Evolutionary conservation across 2,329 filamentous ascomycete species (phyloP).

Genomic region (Xylariaceae sp.): DNA sequence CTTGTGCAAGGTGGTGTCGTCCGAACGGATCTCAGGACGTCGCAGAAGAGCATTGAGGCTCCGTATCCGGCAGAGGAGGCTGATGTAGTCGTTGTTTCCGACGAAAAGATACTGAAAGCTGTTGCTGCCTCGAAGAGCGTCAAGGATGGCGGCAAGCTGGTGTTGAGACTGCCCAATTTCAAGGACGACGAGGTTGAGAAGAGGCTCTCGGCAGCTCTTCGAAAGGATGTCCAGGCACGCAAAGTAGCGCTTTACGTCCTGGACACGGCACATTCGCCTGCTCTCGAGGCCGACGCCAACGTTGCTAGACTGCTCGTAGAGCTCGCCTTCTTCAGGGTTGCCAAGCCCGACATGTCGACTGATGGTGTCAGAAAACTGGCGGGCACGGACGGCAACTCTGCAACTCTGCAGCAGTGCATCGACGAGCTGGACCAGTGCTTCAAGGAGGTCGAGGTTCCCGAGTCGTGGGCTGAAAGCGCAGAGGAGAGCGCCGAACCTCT

Average conservation of each 20-base stretch:
- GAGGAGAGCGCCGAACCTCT: constrained; percentile 47
- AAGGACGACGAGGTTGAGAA: constrained; percentile 90
- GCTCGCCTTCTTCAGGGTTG: constrained; percentile 74
- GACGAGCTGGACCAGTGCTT: constrained; percentile 64
- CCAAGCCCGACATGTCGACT: constrained; percentile 56
- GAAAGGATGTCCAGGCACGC: constrained; percentile 64
- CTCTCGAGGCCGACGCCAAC: constrained; percentile 56
- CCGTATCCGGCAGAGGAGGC: constrained; percentile 75
- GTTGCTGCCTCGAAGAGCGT: constrained; percentile 66
- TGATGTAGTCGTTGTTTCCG: constrained; percentile 70
- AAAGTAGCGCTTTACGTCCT: constrained; percentile 66
- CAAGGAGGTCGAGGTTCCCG: constrained; percentile 66
- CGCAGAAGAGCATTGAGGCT: constrained; percentile 74
- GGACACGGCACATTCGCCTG: constrained; percentile 61
- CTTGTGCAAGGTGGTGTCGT: constrained; percentile 68
- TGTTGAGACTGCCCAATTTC: constrained; percentile 68
- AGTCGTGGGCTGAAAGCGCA: constrained; percentile 69
- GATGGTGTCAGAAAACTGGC: constrained; percentile 61
- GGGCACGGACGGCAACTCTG: constrained; percentile 44
- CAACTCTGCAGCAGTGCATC: constrained; percentile 46
- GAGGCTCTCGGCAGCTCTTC: constrained; percentile 63
- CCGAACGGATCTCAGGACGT: constrained; percentile 78
- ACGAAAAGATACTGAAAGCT: constrained; percentile 71
- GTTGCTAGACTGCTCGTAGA: constrained; percentile 64
- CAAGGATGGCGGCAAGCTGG: constrained; percentile 62